Base-by-base conservation (phyloP, 148 eudicot species). In the Cornus suecica region DNA sequence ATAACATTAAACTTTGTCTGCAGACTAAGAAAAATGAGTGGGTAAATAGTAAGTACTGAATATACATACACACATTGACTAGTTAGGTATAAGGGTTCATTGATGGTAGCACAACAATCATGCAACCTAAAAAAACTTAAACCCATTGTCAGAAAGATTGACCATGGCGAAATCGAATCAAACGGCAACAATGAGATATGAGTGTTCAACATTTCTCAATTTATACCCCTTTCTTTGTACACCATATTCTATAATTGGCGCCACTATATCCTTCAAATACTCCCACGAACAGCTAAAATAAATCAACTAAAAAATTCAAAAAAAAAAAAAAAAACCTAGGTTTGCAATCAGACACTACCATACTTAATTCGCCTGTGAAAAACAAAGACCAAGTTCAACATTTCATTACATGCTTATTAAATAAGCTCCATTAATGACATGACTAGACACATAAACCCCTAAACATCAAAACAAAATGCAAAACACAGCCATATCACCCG, bases 381-480 rank as follows among this genome's bases (percentile, higher is more conserved):
- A 31, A 7, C 65, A 64, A 24, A 29, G 29, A 58, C 8, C 22
- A 60, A 30, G 27, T 70, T 71, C 28, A 31, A 26, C 70, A 51
- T 71, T 64, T 41, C 23, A 42, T 41, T 42, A 29, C n/a, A 22
- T 69, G 4, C 15, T 20, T 42, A 42, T 65, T 45, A 64, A 63
- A 62, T 10, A 37, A 65, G 68, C n/a, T 13, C 22, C 69, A 26
- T 64, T 63, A 22, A 28, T 34, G 27, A 58, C 48, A 54, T 32
- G 8, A 54, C 70, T 45, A 14, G 29, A 32, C 68, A 68, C 29
- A 32, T 71, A 69, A 74, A 65, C 58, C 71, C 73, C 51, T 29
- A 48, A 26, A 31, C 65, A 70, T 30, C 52, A 37, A 64, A 76
- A 1, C 61, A 54, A 71, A 78, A 78, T 71, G 80, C 79, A 78